These are phyloP conservation scores for Fusarium multiceps DNA, from an alignment of 2,329 filamentous ascomycete genomes.

Conservation along the genomic window DNA sequence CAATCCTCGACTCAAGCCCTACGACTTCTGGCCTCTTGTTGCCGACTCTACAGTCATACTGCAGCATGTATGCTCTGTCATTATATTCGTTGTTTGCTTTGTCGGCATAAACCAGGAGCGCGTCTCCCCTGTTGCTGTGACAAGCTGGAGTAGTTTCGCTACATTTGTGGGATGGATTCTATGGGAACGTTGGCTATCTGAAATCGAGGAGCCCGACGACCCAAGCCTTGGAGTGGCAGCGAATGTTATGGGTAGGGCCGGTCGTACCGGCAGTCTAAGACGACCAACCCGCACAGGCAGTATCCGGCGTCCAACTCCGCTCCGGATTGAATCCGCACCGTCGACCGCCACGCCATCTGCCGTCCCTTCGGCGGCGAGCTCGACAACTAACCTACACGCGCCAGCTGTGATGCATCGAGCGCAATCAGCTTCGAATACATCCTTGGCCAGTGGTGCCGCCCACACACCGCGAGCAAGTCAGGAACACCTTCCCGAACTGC, in stretches of 20 bases:
- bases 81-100: constrained; percentile 95
- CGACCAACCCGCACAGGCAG: constrained; percentile 53
- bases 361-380: constrained; percentile 56
- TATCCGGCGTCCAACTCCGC: constrained; percentile 50
- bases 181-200: constrained; percentile 90
- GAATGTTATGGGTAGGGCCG: constrained; percentile 50
- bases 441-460: constrained; percentile 55
- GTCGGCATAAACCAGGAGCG: constrained; percentile 88
- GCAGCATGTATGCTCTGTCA: constrained; percentile 94
- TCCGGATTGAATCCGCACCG: constrained; percentile 45
- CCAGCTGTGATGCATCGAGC: constrained; percentile 53
- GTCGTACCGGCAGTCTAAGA: constrained; percentile 51
- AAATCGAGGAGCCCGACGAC: constrained; percentile 68
- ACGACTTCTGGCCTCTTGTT: constrained; percentile 98
- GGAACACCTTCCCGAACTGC: constrained; percentile 47
- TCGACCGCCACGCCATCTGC: constrained; percentile 42
- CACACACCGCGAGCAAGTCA: constrained; percentile 47
- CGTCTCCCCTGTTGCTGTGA: constrained; percentile 89
- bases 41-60: constrained; percentile 96
- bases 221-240: constrained; percentile 52
- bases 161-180: constrained; percentile 90
- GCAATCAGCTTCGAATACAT: constrained; percentile 66
- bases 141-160: constrained; percentile 83
- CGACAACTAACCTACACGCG: constrained; percentile 57
- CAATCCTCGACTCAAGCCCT: constrained; percentile 91